These are phyloP conservation scores for Volvox africanus DNA, from an alignment of 139 green algal species.

Conservation along the genomic window DNA sequence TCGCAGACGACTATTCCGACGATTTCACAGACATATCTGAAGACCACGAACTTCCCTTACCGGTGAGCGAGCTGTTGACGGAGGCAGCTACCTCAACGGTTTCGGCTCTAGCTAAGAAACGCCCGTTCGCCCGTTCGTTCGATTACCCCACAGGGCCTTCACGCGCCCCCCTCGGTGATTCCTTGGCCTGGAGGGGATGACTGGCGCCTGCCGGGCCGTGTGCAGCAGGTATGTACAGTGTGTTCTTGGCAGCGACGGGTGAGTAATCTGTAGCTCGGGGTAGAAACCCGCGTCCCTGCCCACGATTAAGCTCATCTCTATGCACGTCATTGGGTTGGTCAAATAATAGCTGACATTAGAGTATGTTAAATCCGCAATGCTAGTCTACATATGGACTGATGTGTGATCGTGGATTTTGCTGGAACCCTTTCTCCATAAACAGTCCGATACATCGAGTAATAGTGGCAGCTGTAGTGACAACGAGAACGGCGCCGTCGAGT, in stretches of 20 bases:
- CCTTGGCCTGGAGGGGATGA: not conserved
- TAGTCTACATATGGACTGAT: too few relatives aligned
- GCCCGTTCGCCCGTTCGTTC: not conserved
- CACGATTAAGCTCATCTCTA: too few relatives aligned
- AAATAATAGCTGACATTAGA: too few relatives aligned
- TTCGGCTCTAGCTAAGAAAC: not conserved
- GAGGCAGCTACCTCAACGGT: not conserved
- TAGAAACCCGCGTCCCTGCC: too few relatives aligned
- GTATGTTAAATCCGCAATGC: too few relatives aligned
- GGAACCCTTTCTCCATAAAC: not conserved
- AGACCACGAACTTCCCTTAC: constrained; percentile 4
- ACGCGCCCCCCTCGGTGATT: not conserved
- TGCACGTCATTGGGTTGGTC: too few relatives aligned
- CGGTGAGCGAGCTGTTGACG: not conserved
- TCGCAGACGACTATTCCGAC: constrained; percentile 16
- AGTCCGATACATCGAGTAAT: not conserved
- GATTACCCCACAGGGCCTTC: not conserved
- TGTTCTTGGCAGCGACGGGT: too few relatives aligned
- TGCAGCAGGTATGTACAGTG: not conserved
- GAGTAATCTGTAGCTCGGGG: too few relatives aligned
- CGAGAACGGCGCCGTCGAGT: not conserved
- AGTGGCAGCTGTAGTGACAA: not conserved
- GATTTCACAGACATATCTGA: constrained; percentile 22
- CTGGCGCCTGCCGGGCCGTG: constrained; percentile 3
- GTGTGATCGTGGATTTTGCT: too few relatives aligned